Evolutionary conservation across 192 early-diverging fungal species (phyloP).

Genomic region (Backusella westeae): DNA sequence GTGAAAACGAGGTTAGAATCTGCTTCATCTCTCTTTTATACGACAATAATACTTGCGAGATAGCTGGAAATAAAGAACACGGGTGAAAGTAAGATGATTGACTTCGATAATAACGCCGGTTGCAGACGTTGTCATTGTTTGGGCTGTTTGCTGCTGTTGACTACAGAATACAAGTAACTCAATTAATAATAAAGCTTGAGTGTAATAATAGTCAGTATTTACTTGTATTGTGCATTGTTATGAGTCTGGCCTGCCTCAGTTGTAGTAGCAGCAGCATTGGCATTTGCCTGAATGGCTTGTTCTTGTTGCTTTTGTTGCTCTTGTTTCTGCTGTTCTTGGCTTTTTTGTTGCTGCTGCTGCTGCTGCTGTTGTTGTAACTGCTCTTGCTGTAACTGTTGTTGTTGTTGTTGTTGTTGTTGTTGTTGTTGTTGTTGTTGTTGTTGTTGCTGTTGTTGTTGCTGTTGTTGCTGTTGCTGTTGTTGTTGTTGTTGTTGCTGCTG

Average conservation of each 20-base stretch:
- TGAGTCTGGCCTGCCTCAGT: background rate
- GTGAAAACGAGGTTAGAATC: background rate
- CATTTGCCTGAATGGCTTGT: background rate
- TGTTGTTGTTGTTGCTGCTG: background rate
- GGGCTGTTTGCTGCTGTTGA: background rate
- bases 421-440: background rate
- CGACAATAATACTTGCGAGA: conserved; percentile 16
- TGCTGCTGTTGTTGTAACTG: background rate
- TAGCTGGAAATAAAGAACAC: conserved; percentile 32
- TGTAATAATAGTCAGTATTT: background rate
- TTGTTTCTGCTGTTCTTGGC: background rate
- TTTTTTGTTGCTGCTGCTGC: background rate
- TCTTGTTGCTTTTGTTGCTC: background rate
- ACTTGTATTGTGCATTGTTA: background rate
- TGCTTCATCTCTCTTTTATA: background rate
- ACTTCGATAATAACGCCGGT: conserved; percentile 31
- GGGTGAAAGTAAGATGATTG: conserved; percentile 25
- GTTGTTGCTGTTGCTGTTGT: background rate
- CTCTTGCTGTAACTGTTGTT: background rate
- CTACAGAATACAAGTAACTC: background rate
- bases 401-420: background rate
- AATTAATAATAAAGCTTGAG: background rate
- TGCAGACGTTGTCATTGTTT: background rate
- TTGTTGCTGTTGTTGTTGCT: background rate
- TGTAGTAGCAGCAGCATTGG: background rate